A percentile compares a stretch with the other conserved stretches of the same genome.
phyloP scores from a whole-genome alignment of 2,329 filamentous ascomycete genomes.

The Monosporascus sp. region DNA sequence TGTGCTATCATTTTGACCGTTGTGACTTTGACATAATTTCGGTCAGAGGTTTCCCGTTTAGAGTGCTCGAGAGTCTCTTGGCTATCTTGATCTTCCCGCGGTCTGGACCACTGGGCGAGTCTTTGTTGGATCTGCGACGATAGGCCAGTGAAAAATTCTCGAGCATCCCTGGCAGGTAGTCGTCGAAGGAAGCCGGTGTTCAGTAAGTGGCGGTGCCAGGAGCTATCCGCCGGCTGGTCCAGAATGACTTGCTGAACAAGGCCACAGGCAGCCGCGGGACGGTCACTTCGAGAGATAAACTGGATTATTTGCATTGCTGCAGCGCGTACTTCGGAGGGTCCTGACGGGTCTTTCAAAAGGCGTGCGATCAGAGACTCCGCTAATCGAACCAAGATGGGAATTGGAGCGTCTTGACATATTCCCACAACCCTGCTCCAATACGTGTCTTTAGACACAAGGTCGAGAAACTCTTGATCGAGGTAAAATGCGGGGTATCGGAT shows the following conservation, averaged over 20 bases:
- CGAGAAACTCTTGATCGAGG: conserved; percentile 13
- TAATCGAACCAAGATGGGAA: background rate
- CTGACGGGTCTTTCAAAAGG: background rate
- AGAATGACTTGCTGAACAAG: conserved; percentile 26
- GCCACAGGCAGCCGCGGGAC: conserved; percentile 22
- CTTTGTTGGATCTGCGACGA: conserved; percentile 15
- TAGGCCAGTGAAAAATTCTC: conserved; percentile 21
- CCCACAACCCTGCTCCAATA: conserved; percentile 14
- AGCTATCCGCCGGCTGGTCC: conserved; percentile 22
- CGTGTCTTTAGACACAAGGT: conserved; percentile 6
- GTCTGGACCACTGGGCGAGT: no score
- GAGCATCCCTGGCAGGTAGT: conserved; percentile 20
- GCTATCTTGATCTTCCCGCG: no score
- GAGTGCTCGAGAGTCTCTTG: conserved; percentile 20
- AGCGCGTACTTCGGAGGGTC: conserved; percentile 1
- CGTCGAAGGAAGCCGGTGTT: conserved; percentile 18
- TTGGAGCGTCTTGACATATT: no score
- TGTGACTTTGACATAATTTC: conserved; percentile 26
- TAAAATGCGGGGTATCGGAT: conserved; percentile 15
- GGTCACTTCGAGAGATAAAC: conserved; percentile 20
- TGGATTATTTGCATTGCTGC: conserved; percentile 12
- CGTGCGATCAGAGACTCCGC: conserved; percentile 6
- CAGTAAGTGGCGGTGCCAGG: conserved; percentile 28
- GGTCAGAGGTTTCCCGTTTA: background rate
- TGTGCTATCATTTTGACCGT: conserved; percentile 34